Percentiles rank a stretch among this genome's conserved stretches.
Conservation (phyloP, 2,329 filamentous ascomycete species). For the Colletotrichum caudatum region DNA sequence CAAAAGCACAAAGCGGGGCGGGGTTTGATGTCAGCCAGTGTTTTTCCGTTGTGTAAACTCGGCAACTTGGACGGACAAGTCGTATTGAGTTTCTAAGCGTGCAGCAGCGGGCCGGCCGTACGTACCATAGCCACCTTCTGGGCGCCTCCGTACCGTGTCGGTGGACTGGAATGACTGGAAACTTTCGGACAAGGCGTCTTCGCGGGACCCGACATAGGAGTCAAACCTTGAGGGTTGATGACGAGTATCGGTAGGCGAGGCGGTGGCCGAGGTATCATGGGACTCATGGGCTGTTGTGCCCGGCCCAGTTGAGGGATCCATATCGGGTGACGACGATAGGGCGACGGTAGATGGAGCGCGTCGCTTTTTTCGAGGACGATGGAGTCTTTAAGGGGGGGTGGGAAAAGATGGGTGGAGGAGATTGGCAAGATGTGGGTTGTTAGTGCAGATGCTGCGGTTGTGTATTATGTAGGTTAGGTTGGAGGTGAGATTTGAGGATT, state of each 20-base stretch:
- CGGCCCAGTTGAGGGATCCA: slow-evolving; percentile 58
- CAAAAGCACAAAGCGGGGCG: slow-evolving; percentile 12
- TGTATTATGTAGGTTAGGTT: slow-evolving; percentile 1
- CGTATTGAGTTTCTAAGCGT: slow-evolving; percentile 36
- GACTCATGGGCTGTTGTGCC: slow-evolving; percentile 51
- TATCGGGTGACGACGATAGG: slow-evolving; percentile 46
- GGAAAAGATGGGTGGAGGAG: slow-evolving; percentile 27
- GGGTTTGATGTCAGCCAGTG: slow-evolving; percentile 33
- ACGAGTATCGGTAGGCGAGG: slow-evolving; percentile 65
- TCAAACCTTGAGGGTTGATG: slow-evolving; percentile 53
- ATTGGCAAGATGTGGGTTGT: slow-evolving; percentile 37
- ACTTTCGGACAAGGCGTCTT: slow-evolving; percentile 64
- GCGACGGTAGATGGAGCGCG: slow-evolving; percentile 34
- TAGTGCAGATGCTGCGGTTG: slow-evolving; percentile 12
- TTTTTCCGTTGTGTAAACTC: slow-evolving; percentile 34
- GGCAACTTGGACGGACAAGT: slow-evolving; percentile 38
- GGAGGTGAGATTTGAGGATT: slow-evolving; percentile 12
- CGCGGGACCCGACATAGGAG: slow-evolving; percentile 50
- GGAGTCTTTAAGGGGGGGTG: slow-evolving; percentile 10
- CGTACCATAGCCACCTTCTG: slow-evolving; percentile 69
- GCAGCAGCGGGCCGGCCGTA: slow-evolving; percentile 41
- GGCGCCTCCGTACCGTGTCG: slow-evolving; percentile 69
- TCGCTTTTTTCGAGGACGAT: slow-evolving; percentile 19
- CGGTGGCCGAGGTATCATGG: slow-evolving; percentile 52
- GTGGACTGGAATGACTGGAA: slow-evolving; percentile 70